These are phyloP conservation scores for Senecio squalidus DNA, from an alignment of 140 eudicot genomes.

Conservation along the genomic window DNA sequence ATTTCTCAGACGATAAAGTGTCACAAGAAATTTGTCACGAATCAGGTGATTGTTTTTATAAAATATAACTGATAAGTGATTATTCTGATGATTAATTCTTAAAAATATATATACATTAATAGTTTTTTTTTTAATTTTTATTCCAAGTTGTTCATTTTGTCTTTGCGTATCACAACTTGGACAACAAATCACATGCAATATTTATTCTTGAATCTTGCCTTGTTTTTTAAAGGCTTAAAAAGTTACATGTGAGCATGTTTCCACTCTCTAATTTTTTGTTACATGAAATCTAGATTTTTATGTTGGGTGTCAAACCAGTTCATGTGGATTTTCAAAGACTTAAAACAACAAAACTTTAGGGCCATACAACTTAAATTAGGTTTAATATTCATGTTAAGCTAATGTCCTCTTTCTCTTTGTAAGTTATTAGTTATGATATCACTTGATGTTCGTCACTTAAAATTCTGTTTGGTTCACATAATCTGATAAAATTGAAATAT, in stretches of 20 bases:
- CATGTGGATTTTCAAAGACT: slow-evolving; percentile 3
- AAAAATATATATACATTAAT: not conserved
- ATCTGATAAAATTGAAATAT: no score
- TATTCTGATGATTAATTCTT: no score
- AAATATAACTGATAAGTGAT: no score
- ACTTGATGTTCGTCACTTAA: no score
- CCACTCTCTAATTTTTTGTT: slow-evolving; percentile 18
- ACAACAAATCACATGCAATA: slow-evolving; percentile 34
- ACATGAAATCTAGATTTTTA: slow-evolving; percentile 16
- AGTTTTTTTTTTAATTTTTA: not conserved
- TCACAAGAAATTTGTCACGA: no score
- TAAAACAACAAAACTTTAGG: not conserved
- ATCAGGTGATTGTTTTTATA: no score
- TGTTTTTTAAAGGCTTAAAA: slow-evolving; percentile 7
- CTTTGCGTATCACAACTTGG: slow-evolving; percentile 27
- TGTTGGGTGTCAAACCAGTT: slow-evolving; percentile 21
- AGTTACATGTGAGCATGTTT: slow-evolving; percentile 39
- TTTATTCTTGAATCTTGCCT: slow-evolving; percentile 16
- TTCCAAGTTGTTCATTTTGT: slow-evolving; percentile 30
- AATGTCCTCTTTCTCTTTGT: no score
- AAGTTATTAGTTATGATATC: no score
- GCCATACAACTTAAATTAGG: not conserved
- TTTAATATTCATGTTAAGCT: no score
- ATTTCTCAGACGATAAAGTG: no score
- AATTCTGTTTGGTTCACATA: no score